These are phyloP conservation scores for Nephelium lappaceum DNA, from an alignment of 345 rosid genomes.

Conservation along the genomic window DNA sequence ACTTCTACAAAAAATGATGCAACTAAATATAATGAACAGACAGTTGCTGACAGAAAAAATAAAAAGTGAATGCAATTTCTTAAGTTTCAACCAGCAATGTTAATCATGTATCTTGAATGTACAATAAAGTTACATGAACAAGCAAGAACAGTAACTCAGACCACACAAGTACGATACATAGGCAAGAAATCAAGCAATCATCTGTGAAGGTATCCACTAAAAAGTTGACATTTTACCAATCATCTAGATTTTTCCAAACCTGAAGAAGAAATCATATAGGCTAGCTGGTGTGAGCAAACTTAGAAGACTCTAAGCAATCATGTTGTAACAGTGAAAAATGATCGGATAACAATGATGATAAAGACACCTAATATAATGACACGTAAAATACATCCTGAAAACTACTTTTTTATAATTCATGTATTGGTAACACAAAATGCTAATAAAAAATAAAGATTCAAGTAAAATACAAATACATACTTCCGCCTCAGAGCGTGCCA, in stretches of 20 bases:
- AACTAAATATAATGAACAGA: too few species aligned
- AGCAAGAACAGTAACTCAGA: conserved; percentile 3
- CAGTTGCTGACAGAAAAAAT: not conserved
- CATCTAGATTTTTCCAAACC: not conserved
- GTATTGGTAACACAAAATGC: not conserved
- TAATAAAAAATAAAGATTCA: not conserved
- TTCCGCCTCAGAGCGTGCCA: conserved; percentile 74
- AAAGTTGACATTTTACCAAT: not conserved
- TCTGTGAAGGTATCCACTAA: not conserved
- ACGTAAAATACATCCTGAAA: not conserved
- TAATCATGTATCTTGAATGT: not conserved
- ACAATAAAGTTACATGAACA: not conserved
- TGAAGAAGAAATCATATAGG: not conserved
- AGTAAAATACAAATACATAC: conserved; percentile 34
- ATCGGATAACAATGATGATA: not conserved
- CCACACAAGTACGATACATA: not conserved
- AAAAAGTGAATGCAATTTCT: not conserved
- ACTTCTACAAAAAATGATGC: not conserved
- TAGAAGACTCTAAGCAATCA: not conserved
- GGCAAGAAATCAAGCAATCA: not conserved
- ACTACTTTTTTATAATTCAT: not conserved
- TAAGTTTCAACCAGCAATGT: not conserved
- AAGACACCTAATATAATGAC: not conserved
- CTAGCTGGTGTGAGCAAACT: not conserved
- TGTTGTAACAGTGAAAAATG: not conserved